Evolutionary conservation across 2,329 filamentous ascomycete genomes (phyloP).

Genomic region (Ceratocystis alfenasii): DNA sequence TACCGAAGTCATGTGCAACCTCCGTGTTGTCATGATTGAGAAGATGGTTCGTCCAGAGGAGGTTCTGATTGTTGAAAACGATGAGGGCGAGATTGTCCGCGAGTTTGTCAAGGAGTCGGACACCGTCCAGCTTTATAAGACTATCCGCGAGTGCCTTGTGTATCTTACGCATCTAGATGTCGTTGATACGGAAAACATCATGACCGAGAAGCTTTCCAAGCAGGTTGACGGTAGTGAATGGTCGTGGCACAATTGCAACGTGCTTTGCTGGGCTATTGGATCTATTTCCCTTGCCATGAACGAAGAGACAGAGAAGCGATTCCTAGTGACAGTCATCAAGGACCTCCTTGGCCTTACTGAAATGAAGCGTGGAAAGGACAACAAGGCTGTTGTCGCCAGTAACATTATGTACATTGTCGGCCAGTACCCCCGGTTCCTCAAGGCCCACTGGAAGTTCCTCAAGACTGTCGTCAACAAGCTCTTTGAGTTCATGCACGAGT

Average conservation of each 20-base stretch:
- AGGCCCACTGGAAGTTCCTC: constrained; percentile 98
- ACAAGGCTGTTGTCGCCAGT: constrained; percentile 96
- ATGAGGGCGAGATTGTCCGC: constrained; percentile 95
- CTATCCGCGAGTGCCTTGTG: constrained; percentile 89
- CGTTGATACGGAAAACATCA: constrained; percentile 93
- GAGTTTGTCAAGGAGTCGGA: constrained; percentile 99
- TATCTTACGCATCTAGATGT: constrained; percentile 97
- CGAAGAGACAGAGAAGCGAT: constrained; percentile 96
- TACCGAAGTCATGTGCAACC: constrained; percentile 80
- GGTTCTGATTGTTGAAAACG: constrained; percentile 97
- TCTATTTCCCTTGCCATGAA: constrained; percentile 99
- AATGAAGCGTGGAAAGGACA: constrained; percentile 99
- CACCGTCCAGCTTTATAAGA: constrained; percentile 98
- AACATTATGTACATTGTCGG: constrained; percentile 99
- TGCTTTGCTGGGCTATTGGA: constrained; percentile 96
- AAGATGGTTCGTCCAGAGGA: constrained; percentile 99
- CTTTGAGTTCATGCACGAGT: constrained; percentile 99
- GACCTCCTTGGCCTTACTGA: constrained; percentile 92
- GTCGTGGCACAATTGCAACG: constrained; percentile 99
- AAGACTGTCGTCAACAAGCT: constrained; percentile 99
- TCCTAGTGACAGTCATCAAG: constrained; percentile 97
- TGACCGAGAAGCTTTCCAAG: constrained; percentile 93
- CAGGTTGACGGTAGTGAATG: constrained; percentile 93
- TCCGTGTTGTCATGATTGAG: constrained; percentile 97
- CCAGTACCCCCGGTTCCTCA: constrained; percentile 94